phyloP scores from a whole-genome alignment of 192 early-diverging fungal genomes.

The Coemansia sp. region DNA sequence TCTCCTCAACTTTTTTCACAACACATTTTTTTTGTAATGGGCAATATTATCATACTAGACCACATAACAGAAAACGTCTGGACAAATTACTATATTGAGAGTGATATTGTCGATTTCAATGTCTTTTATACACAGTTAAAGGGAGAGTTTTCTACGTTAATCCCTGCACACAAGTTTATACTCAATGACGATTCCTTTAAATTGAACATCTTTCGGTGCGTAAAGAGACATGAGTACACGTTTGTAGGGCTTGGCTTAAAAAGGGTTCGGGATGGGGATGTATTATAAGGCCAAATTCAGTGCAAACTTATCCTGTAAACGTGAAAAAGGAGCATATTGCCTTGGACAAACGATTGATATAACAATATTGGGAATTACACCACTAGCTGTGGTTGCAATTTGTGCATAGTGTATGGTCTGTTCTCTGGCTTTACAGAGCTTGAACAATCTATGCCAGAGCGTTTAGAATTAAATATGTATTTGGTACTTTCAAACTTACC shows the following conservation, averaged over 20 bases:
- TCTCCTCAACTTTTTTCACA: too few species aligned
- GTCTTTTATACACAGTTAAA: neutral
- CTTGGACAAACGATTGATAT: too few species aligned
- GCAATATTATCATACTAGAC: neutral
- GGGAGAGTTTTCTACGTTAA: neutral
- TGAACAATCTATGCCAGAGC: too few species aligned
- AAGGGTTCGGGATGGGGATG: neutral
- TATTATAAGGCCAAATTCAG: neutral
- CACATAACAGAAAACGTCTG: neutral
- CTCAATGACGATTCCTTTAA: neutral
- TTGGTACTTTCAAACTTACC: too few species aligned
- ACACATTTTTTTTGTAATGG: neutral
- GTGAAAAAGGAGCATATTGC: neutral
- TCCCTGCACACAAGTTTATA: neutral
- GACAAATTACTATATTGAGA: neutral
- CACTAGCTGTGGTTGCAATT: too few species aligned
- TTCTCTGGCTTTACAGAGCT: too few species aligned
- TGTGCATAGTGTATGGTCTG: too few species aligned
- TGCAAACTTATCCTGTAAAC: neutral
- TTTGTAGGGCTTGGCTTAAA: neutral
- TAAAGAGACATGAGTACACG: neutral
- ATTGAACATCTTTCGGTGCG: neutral
- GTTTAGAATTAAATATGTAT: too few species aligned
- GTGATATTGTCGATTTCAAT: neutral
- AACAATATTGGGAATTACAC: too few species aligned